Evolutionary conservation across 140 eudicot genomes (phyloP).

Genomic region (Senecio squalidus): DNA sequence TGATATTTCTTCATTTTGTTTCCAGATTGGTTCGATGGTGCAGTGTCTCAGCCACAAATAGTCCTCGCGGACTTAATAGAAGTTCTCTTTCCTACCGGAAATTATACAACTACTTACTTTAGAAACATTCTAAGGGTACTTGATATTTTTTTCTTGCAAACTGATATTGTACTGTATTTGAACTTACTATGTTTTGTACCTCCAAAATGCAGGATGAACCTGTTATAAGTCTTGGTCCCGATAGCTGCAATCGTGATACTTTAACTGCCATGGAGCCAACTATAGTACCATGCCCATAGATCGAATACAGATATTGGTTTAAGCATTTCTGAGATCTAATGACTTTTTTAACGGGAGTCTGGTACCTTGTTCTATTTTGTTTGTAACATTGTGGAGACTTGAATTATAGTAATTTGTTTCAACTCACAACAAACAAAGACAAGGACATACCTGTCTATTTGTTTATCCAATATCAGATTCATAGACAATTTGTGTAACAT

Average conservation of each 20-base stretch:
- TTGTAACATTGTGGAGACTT: neutral
- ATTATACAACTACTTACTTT: constrained; percentile 76
- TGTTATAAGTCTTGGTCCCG: constrained; percentile 41
- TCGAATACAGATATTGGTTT: neutral
- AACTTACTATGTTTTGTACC: constrained; percentile 1
- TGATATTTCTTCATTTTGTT: neutral
- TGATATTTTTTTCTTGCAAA: neutral
- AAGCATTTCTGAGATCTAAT: neutral
- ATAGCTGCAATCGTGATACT: constrained; percentile 55
- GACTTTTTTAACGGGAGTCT: neutral
- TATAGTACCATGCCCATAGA: constrained; percentile 49
- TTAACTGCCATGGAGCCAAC: constrained; percentile 72
- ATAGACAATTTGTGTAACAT: neutral
- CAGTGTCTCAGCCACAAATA: constrained; percentile 93
- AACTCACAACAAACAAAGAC: constrained; percentile 1
- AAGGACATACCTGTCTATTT: neutral
- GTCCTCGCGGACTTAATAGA: constrained; percentile 83
- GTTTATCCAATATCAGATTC: neutral
- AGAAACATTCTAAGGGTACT: constrained; percentile 82
- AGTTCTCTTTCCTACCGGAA: constrained; percentile 81
- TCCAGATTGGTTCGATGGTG: constrained; percentile 91
- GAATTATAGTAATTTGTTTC: neutral
- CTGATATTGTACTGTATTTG: neutral
- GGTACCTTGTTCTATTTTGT: neutral
- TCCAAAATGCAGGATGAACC: constrained; percentile 63